Percentiles rank a stretch among this genome's conserved stretches.
Conservation (phyloP, 2,329 filamentous ascomycete genomes). For the Myriosclerotinia duriaeana region DNA sequence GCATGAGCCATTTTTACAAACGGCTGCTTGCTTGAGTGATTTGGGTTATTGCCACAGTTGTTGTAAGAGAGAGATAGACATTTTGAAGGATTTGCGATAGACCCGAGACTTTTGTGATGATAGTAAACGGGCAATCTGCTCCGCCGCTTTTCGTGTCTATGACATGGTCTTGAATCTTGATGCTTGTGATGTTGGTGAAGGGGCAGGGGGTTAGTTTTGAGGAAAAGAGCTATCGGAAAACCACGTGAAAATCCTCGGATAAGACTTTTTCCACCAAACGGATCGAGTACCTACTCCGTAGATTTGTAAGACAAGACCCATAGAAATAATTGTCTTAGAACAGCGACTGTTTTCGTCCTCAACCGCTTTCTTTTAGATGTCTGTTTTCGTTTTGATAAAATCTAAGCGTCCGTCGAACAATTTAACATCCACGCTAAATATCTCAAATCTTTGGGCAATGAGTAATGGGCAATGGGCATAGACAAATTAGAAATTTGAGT, state of each 20-base stretch:
- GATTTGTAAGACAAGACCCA: constrained; percentile 8
- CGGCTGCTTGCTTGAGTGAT: constrained; percentile 5
- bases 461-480: neutral
- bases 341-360: constrained; percentile 20
- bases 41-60: constrained; percentile 1
- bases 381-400: constrained; percentile 17
- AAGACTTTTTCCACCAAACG: constrained; percentile 16
- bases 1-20: constrained; percentile 19
- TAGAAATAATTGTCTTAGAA: neutral
- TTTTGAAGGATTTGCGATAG: neutral
- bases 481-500: neutral
- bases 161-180: neutral
- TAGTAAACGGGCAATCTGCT: neutral
- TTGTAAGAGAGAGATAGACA: neutral
- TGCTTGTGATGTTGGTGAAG: constrained; percentile 7
- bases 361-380: neutral
- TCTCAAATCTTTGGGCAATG: neutral
- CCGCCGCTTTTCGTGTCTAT: constrained; percentile 12
- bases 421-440: neutral
- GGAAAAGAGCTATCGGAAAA: neutral
- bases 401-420: neutral
- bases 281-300: neutral
- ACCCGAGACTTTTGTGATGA: constrained; percentile 7
- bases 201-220: neutral
- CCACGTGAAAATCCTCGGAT: constrained; percentile 16